Evolutionary conservation across 2,329 filamentous ascomycete genomes (phyloP).

Genomic region (Aspergillus sp.): DNA sequence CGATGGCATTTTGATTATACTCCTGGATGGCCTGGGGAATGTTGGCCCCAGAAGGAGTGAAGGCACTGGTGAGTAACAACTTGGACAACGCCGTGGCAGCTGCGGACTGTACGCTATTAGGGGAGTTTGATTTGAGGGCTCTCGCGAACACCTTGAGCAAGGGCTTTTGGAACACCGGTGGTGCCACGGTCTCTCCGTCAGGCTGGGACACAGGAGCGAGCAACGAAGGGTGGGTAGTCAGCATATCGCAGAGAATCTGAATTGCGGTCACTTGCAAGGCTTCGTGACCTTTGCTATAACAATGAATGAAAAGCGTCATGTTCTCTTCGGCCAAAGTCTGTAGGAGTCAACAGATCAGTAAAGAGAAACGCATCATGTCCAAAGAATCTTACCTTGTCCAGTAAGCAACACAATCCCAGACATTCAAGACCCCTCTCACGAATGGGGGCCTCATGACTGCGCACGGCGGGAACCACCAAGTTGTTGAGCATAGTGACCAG

Average conservation of each 20-base stretch:
- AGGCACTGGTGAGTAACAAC: constrained; percentile 74
- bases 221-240: constrained; percentile 82
- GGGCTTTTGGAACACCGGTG: constrained; percentile 52
- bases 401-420: constrained; percentile 82
- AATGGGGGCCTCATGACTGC: constrained; percentile 88
- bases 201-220: constrained; percentile 55
- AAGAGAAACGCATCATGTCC: neutral
- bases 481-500: constrained; percentile 98
- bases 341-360: neutral
- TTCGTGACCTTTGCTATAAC: constrained; percentile 89
- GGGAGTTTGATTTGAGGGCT: constrained; percentile 69
- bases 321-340: constrained; percentile 86
- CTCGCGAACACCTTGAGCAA: constrained; percentile 84
- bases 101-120: constrained; percentile 73
- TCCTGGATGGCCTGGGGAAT: constrained; percentile 51
- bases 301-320: constrained; percentile 88
- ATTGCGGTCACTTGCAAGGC: constrained; percentile 84
- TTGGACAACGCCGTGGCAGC: constrained; percentile 82
- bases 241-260: constrained; percentile 88
- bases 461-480: constrained; percentile 89
- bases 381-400: constrained; percentile 64
- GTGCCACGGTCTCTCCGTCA: constrained; percentile 49
- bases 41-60: constrained; percentile 50
- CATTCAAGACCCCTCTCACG: constrained; percentile 87
- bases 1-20: constrained; percentile 57